phyloP scores from a whole-genome alignment of 106 monocot species.

The Dendrobium huoshanense region DNA sequence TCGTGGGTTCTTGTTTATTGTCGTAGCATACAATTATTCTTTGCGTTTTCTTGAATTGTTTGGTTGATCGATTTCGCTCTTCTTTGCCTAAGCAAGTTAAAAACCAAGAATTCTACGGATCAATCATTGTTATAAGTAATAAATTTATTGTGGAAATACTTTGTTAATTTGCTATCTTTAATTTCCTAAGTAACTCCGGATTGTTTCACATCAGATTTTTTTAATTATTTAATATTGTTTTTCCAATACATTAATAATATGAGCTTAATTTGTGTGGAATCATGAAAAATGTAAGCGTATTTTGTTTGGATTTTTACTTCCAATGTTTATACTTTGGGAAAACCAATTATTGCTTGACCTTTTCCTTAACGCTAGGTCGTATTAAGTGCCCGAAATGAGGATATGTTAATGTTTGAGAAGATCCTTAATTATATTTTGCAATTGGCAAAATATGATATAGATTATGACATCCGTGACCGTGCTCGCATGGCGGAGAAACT shows the following conservation, averaged over 20 bases:
- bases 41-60: too few relatives aligned
- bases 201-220: too few relatives aligned
- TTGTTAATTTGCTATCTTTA: too few relatives aligned
- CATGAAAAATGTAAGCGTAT: background rate
- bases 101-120: too few relatives aligned
- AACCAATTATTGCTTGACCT: background rate
- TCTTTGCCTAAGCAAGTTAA: too few relatives aligned
- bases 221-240: background rate
- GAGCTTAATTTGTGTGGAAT: background rate
- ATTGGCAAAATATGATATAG: slow-evolving; percentile 61
- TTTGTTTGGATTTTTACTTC: background rate
- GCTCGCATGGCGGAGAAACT: slow-evolving; percentile 61
- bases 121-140: too few relatives aligned
- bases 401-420: slow-evolving; percentile 27
- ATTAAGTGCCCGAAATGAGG: slow-evolving; percentile 36
- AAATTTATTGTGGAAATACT: too few relatives aligned
- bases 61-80: too few relatives aligned
- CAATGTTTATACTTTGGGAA: background rate
- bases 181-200: too few relatives aligned
- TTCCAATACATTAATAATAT: background rate
- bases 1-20: too few relatives aligned
- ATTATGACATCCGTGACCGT: slow-evolving; percentile 88
- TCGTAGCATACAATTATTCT: too few relatives aligned
- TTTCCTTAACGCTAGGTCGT: slow-evolving; percentile 33
- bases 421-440: slow-evolving; percentile 65